Percentiles rank a stretch among this genome's conserved stretches.
phyloP scores from a whole-genome alignment of 2,329 filamentous ascomycete genomes.

The Epichloe typhina region DNA sequence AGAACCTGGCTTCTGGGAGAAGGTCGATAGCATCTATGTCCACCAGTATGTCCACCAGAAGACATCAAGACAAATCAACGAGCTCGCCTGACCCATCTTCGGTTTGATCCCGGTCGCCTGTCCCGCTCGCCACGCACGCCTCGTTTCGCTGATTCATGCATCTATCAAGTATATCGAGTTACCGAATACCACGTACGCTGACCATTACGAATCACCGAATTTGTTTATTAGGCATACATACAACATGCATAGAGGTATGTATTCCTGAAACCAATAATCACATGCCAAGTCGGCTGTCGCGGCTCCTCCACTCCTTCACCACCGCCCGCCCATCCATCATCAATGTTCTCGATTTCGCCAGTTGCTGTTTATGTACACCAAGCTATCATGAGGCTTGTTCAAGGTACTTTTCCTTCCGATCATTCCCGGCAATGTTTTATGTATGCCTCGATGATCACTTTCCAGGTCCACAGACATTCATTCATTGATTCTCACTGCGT shows the following conservation, averaged over 20 bases:
- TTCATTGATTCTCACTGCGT: not conserved
- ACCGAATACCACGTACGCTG: not conserved
- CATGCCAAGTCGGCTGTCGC: constrained; percentile 2
- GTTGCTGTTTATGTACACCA: not conserved
- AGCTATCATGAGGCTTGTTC: not conserved
- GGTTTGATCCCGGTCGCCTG: not conserved
- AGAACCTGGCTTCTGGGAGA: no score
- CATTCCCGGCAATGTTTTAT: not conserved
- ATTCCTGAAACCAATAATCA: constrained; percentile 1
- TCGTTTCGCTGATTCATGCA: not conserved
- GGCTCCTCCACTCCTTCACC: no score
- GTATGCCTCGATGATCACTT: not conserved
- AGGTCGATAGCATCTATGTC: no score
- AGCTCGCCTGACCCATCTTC: not conserved
- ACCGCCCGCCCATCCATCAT: no score
- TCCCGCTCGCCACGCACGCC: constrained; percentile 2
- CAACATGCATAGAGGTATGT: no score
- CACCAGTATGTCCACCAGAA: no score
- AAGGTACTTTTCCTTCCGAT: not conserved
- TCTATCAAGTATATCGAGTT: not conserved
- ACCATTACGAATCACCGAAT: not conserved
- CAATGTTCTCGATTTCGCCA: no score
- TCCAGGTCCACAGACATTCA: not conserved
- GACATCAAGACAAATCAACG: no score
- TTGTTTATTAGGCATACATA: not conserved